These are phyloP conservation scores for Novymonas esmeraldas DNA, from an alignment of 208 protist genomes.

Conservation along the genomic window DNA sequence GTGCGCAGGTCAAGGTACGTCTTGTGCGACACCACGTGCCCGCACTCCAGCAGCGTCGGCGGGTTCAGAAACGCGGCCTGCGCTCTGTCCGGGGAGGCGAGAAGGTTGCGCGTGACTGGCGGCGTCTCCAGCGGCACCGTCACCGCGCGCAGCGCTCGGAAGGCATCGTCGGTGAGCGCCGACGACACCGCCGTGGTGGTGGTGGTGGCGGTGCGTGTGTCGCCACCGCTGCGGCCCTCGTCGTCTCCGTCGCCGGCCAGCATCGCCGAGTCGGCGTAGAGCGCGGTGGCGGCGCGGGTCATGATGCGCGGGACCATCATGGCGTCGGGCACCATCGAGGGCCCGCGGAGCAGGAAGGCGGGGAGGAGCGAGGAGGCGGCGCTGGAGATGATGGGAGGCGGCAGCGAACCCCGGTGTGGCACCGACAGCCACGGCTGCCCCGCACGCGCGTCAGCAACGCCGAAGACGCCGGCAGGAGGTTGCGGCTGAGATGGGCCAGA, in stretches of 20 bases:
- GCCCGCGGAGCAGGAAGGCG: constrained; percentile 13
- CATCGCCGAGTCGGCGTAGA: constrained; percentile 19
- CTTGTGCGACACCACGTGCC: constrained; percentile 75
- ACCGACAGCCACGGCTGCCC: neutral
- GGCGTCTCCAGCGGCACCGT: constrained; percentile 9
- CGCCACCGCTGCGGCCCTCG: neutral
- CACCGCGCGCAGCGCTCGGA: constrained; percentile 3
- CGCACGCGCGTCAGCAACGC: neutral
- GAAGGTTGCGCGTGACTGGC: constrained; percentile 41
- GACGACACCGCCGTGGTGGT: neutral
- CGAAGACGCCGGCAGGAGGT: neutral
- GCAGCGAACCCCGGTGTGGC: neutral
- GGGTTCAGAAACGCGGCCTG: constrained; percentile 45
- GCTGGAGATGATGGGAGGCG: neutral
- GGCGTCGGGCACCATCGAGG: constrained; percentile 11
- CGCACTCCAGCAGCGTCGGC: constrained; percentile 71
- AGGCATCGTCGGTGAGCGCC: constrained; percentile 5
- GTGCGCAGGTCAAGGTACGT: constrained; percentile 43
- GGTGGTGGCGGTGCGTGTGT: neutral
- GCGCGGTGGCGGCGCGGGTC: constrained; percentile 3
- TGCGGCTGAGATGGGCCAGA: neutral
- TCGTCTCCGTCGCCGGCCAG: constrained; percentile 10
- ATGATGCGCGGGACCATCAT: constrained; percentile 18
- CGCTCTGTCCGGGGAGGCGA: constrained; percentile 11
- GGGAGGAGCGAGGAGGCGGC: constrained; percentile 6